phyloP scores from a whole-genome alignment of 805 yeast species.

The Wickerhamiella alocasiicola region DNA sequence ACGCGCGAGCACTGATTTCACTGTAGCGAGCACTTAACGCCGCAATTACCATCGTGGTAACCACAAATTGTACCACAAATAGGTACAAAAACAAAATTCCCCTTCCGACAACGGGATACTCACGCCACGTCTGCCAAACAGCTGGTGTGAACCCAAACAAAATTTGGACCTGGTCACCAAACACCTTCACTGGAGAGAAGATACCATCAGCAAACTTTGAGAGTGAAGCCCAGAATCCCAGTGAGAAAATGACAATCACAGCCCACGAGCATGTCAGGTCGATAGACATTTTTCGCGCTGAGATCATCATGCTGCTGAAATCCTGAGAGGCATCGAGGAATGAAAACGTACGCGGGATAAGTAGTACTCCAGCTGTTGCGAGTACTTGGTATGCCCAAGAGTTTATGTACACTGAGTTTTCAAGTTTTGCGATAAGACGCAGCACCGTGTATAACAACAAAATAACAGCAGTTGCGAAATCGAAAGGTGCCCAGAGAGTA shows the following conservation, averaged over 20 bases:
- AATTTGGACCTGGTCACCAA: conserved; percentile 40
- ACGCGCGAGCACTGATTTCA: conserved; percentile 26
- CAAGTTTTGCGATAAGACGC: conserved; percentile 17
- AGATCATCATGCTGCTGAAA: conserved; percentile 39
- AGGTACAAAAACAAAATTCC: conserved; percentile 38
- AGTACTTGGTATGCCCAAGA: conserved; percentile 23
- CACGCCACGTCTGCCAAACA: conserved; percentile 44
- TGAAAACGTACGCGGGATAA: conserved; percentile 39
- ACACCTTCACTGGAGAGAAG: conserved; percentile 33
- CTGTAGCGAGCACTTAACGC: conserved; percentile 34
- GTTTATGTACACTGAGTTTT: conserved; percentile 1
- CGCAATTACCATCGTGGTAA: conserved; percentile 43
- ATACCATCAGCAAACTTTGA: conserved; percentile 35
- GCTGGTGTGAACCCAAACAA: conserved; percentile 50
- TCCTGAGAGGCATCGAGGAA: conserved; percentile 40
- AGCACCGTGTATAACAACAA: conserved; percentile 27
- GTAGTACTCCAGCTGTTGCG: conserved; percentile 34
- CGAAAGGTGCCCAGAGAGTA: conserved; percentile 44
- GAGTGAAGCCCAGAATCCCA: conserved; percentile 45
- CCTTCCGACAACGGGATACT: conserved; percentile 37
- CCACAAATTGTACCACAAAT: conserved; percentile 42
- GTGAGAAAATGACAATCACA: conserved; percentile 37
- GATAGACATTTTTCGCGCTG: conserved; percentile 40
- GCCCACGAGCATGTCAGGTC: conserved; percentile 39
- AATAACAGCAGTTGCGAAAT: conserved; percentile 32